Evolutionary conservation across 23 red algal genomes (phyloP).

Genomic region (Chondrus crispus): DNA sequence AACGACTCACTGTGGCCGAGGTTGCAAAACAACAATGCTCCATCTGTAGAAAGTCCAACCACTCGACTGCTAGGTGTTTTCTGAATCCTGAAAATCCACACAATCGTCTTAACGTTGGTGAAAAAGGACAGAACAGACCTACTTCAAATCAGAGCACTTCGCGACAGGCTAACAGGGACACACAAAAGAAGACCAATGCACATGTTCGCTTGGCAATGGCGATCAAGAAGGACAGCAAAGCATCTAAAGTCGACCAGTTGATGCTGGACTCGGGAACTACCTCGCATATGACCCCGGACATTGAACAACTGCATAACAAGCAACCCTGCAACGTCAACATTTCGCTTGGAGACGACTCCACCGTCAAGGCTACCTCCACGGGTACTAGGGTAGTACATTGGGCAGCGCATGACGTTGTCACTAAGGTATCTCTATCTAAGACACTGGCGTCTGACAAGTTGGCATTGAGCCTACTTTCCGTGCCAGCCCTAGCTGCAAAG

Average conservation of each 20-base stretch:
- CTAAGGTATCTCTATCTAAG: not conserved
- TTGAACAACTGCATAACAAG: not conserved
- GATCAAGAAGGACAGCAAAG: not conserved
- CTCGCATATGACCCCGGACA: constrained; percentile 19
- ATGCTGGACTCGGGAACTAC: constrained; percentile 32
- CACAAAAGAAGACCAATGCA: not conserved
- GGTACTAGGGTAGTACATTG: not conserved
- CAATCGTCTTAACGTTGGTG: not conserved
- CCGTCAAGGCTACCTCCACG: not conserved
- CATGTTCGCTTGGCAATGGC: constrained; percentile 3
- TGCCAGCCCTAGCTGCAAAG: constrained; percentile 6
- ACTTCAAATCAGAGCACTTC: not conserved
- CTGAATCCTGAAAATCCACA: constrained; percentile 11
- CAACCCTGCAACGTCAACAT: not conserved
- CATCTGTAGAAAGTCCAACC: not conserved
- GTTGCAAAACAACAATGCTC: not conserved
- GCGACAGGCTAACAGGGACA: not conserved
- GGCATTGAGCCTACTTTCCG: constrained; percentile 7
- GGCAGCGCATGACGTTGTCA: not conserved
- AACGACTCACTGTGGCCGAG: not conserved
- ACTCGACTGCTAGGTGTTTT: not conserved
- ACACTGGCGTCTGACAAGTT: not conserved
- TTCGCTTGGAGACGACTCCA: constrained; percentile 12
- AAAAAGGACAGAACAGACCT: not conserved
- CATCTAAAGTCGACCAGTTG: not conserved